Evolutionary conservation across 139 green algal species (phyloP), one percentile per base, ranked within the genome.

Genomic region (Desmodesmus armatus): DNA sequence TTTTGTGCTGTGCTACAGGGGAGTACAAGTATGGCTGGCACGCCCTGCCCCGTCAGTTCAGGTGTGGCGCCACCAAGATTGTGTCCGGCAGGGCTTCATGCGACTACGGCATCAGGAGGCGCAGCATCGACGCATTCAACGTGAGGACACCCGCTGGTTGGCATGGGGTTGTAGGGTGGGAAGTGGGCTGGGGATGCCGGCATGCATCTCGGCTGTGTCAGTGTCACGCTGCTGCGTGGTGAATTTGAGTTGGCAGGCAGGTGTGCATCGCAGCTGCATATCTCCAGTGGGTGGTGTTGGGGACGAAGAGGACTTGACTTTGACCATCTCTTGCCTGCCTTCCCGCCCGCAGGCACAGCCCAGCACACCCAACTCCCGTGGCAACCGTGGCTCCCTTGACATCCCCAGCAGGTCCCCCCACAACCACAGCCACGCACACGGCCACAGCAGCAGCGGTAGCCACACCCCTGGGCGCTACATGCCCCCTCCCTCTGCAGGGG

Each of bases 11-110:
- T 40, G 3, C 39, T 58, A 27, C 73, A 80, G 73, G 87, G 19
- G 74, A 88, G 35, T 89, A 85, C 76, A 92, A 90, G 62, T 92
- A 90, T 71, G 89, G 89, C 47, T 92, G 89, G 89, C 83, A 78
- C 21, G 87, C 87, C 4, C 67, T 78, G 11, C 82, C 87, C 2
- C 78, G 83, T 2, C 73, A 75, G 39, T 92, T 89, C 71, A 35
- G 55, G 60, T 78, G 65, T 40, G 66, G 62, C n/a, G 69, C 37
- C 4, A 33, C 53, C 35, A 78, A 25, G 35, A 63, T 74, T 11
- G 21, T 73, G 15, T 35, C 70, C 25, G 80, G 69, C 9, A 35
- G 80, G 2, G 80, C 70, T 2, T 74, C 49, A 7, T 70, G 53
- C 27, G 80, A 86, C 29, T 79, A 86, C 23, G 80, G 80, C 80